Evolutionary conservation across 345 rosid genomes (phyloP).

Genomic region (Acer saccharum): DNA sequence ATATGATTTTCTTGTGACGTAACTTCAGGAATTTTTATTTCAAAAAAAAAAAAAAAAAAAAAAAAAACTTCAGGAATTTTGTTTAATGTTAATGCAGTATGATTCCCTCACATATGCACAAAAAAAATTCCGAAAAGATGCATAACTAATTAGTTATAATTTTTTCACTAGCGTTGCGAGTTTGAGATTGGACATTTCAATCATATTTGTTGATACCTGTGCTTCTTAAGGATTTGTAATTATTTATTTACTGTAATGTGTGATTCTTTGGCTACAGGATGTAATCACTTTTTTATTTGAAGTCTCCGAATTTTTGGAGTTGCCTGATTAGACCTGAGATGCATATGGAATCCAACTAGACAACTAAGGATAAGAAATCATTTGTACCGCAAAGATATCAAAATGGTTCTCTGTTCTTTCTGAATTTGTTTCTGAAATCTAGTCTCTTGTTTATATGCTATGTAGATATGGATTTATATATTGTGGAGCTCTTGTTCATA

Average conservation of each 20-base stretch:
- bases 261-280: neutral
- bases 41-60: no score
- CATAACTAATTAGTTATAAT: neutral
- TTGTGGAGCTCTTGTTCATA: slow-evolving; percentile 3
- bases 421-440: neutral
- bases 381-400: neutral
- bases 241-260: neutral
- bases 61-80: no score
- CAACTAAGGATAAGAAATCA: neutral
- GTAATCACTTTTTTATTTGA: neutral
- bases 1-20: neutral
- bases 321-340: neutral
- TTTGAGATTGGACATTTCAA: neutral
- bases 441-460: neutral
- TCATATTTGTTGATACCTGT: neutral
- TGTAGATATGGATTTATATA: slow-evolving; percentile 1
- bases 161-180: neutral
- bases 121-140: neutral
- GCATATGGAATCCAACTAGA: slow-evolving; percentile 3
- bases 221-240: neutral
- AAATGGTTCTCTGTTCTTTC: neutral
- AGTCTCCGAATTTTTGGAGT: neutral
- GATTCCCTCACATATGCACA: slow-evolving; percentile 5
- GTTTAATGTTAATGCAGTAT: neutral
- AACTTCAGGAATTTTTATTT: neutral